phyloP scores from a whole-genome alignment of 179 eudicot genomes.

The Corrigiola litoralis region DNA sequence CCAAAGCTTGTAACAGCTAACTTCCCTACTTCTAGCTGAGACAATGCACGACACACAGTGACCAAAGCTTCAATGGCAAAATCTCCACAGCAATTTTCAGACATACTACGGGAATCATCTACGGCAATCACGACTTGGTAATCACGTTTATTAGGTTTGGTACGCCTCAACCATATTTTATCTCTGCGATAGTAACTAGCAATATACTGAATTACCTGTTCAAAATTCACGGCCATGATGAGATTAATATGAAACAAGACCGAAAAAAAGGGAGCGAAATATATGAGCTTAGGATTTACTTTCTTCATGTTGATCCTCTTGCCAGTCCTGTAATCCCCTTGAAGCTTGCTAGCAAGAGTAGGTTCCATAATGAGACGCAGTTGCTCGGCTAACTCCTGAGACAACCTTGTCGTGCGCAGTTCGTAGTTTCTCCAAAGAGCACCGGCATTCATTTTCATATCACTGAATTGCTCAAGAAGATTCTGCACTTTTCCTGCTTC shows the following conservation, averaged over 20 bases:
- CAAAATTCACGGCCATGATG: background rate
- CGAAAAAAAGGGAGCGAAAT: background rate
- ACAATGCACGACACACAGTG: conserved; percentile 96
- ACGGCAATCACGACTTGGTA: conserved; percentile 93
- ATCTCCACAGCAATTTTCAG: conserved; percentile 77
- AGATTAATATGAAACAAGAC: background rate
- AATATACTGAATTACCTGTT: conserved; percentile 84
- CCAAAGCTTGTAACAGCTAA: conserved; percentile 95
- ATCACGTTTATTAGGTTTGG: conserved; percentile 87
- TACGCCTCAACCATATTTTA: conserved; percentile 96
- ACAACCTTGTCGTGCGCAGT: conserved; percentile 68
- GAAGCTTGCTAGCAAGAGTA: conserved; percentile 94
- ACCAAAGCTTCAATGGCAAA: conserved; percentile 93
- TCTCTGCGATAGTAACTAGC: conserved; percentile 95
- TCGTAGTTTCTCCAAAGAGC: conserved; percentile 80
- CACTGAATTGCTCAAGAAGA: conserved; percentile 41
- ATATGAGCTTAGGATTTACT: conserved; percentile 32
- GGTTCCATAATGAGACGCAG: conserved; percentile 96
- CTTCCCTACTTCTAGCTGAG: conserved; percentile 94
- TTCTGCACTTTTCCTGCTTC: conserved; percentile 42
- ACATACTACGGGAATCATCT: conserved; percentile 98
- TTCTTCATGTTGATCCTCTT: conserved; percentile 99
- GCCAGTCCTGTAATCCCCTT: conserved; percentile 97
- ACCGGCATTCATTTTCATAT: conserved; percentile 46
- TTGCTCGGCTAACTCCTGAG: conserved; percentile 97